These are phyloP conservation scores for Elymus sibiricus DNA, from an alignment of 176 grass and related monocot species.

Conservation along the genomic window DNA sequence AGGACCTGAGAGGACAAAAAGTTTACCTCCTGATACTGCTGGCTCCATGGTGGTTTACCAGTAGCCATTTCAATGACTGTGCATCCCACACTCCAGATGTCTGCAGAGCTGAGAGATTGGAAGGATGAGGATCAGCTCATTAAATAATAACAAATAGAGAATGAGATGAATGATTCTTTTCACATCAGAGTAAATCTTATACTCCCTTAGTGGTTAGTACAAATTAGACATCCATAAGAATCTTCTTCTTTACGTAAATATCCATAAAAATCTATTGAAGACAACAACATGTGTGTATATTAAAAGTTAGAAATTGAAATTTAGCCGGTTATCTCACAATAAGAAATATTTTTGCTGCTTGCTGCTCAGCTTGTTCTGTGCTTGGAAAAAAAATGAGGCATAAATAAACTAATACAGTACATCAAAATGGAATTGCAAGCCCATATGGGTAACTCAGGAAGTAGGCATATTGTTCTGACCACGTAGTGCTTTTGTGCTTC, in stretches of 20 bases:
- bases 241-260: background rate
- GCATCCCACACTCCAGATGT: conserved; percentile 99
- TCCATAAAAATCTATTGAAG: background rate
- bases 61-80: conserved; percentile 99
- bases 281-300: background rate
- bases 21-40: conserved; percentile 92
- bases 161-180: background rate
- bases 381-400: background rate
- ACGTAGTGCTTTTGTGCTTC: background rate
- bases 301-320: background rate
- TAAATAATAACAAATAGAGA: conserved; percentile 30
- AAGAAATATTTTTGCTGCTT: conserved; percentile 1
- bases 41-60: conserved; percentile 96
- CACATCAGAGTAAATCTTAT: background rate
- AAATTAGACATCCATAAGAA: conserved; percentile 18
- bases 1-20: background rate
- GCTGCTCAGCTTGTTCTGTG: background rate
- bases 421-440: conserved; percentile 5
- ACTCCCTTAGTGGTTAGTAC: background rate
- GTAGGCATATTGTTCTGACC: conserved; percentile 3
- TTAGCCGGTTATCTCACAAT: background rate
- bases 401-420: background rate
- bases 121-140: background rate
- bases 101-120: conserved; percentile 71
- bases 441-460: background rate